Base-by-base conservation (phyloP, 805 yeast species). In the Wickerhamiella parazyma region DNA sequence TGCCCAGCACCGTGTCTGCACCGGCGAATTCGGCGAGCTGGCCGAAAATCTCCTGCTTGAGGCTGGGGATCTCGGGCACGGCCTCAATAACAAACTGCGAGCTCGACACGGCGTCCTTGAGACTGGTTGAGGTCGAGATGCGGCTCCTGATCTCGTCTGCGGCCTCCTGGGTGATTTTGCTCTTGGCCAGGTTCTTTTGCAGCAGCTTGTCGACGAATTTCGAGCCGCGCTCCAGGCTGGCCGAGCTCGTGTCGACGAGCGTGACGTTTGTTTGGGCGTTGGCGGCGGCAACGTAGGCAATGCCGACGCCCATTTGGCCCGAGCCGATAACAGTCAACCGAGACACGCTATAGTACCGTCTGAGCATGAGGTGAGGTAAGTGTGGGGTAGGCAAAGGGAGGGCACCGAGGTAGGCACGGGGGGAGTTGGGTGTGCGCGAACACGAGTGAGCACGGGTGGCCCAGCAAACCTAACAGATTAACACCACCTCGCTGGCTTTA, bases 251-350 rank as follows among this genome's bases (percentile, higher is more conserved):
- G 50, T 66, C 70, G 21, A 63, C 47, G 26, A 66, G 47, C 20
- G 55, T 51, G 11, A 66, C 69, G 17, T 59, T 55, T 11, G 62
- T 53, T 24, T 59, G 56, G 33, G 67, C 66, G 41, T 57, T 58
- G 12, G 61, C 56, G 33, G 68, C 62, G 3, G 70, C 68, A 2
- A 62, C 68, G 29, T 61, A 57, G 29, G 70, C 70, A 36, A 66
- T 66, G 11, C 70, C 70, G 0, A 62, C 59, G 22, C 70, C 68
- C 70, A 66, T 66, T 49, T 66, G 70, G 45, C 70, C 70, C 2
- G 68, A 64, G 20, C 70, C 70, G 34, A 66, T 55, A 11, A 64
- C 68, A 6, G 65, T 58, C 35, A 64, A 17, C 18, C 20, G 14
- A 3, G n/a, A 6, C 14, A 8, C 19, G 12, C 18, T 11, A 11